phyloP scores from a whole-genome alignment of 345 rosid species.

The Hypericum androsaemum region DNA sequence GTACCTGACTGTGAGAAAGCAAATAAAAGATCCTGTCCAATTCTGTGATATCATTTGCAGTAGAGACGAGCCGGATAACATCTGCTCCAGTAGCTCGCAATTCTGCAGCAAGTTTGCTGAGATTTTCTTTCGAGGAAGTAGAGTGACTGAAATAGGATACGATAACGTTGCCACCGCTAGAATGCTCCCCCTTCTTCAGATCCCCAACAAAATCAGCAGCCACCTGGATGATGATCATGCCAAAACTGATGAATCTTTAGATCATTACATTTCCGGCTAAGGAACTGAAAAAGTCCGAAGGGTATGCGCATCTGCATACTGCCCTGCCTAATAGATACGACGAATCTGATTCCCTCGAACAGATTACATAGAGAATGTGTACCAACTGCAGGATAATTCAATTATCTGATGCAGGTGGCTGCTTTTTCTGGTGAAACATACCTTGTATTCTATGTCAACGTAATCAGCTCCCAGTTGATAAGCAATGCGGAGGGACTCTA shows the following conservation, averaged over 20 bases:
- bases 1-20: constrained; percentile 32
- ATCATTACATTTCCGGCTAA: too few species aligned
- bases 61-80: constrained; percentile 31
- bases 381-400: background rate
- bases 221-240: constrained; percentile 26
- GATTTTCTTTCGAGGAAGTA: constrained; percentile 34
- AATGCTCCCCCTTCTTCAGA: constrained; percentile 14
- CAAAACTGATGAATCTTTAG: background rate
- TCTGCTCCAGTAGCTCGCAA: constrained; percentile 42
- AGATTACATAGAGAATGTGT: background rate
- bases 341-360: too few species aligned
- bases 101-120: constrained; percentile 25
- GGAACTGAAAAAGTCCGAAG: too few species aligned
- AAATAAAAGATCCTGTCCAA: constrained; percentile 31
- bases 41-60: constrained; percentile 39
- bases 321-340: too few species aligned
- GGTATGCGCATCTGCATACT: too few species aligned
- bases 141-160: constrained; percentile 32
- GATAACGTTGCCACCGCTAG: constrained; percentile 24
- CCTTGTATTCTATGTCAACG: constrained; percentile 47
- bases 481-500: constrained; percentile 35
- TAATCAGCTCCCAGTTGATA: constrained; percentile 47
- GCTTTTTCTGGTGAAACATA: too few species aligned
- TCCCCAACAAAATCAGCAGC: constrained; percentile 28
- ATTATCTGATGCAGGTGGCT: too few species aligned